These are phyloP conservation scores for Globisporangium recalcitrans DNA, from an alignment of 352 stramenopile genomes.

Conservation along the genomic window DNA sequence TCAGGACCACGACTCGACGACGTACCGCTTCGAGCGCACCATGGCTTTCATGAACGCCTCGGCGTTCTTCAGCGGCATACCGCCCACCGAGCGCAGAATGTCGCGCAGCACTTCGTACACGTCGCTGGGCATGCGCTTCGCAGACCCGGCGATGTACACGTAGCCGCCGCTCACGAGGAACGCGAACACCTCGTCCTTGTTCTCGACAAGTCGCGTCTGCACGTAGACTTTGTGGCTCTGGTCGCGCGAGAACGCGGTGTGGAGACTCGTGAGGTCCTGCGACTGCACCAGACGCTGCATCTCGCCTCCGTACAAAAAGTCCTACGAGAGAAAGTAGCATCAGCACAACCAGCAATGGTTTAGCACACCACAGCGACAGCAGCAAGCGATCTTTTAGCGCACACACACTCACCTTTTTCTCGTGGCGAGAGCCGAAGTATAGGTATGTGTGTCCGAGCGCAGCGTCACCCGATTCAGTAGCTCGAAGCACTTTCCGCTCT, in stretches of 20 bases:
- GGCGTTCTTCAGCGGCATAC: slow-evolving; percentile 56
- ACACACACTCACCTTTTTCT: slow-evolving; percentile 49
- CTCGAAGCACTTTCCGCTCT: slow-evolving; percentile 58
- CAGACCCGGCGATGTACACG: slow-evolving; percentile 85
- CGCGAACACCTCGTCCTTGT: slow-evolving; percentile 67
- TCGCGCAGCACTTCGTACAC: slow-evolving; percentile 88
- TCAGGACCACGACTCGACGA: slow-evolving; percentile 85
- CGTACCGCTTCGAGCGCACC: slow-evolving; percentile 71
- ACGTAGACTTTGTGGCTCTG: slow-evolving; percentile 90
- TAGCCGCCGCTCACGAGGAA: slow-evolving; percentile 63
- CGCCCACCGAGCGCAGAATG: slow-evolving; percentile 72
- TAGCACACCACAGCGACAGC: no score
- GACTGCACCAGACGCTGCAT: slow-evolving; percentile 39
- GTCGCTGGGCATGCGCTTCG: slow-evolving; percentile 90
- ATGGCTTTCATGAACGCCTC: slow-evolving; percentile 74
- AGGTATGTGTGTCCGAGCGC: slow-evolving; percentile 39
- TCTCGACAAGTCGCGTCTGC: slow-evolving; percentile 79
- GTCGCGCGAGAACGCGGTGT: slow-evolving; percentile 90
- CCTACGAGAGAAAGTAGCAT: no score
- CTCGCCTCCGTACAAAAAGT: slow-evolving; percentile 88
- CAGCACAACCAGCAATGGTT: no score
- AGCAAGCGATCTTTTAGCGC: no score
- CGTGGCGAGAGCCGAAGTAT: slow-evolving; percentile 88
- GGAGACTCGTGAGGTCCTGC: slow-evolving; percentile 58
- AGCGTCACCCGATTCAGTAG: slow-evolving; percentile 11